Conservation (phyloP, 352 stramenopile genomes). For the Globisporangium iwayamae region DNA sequence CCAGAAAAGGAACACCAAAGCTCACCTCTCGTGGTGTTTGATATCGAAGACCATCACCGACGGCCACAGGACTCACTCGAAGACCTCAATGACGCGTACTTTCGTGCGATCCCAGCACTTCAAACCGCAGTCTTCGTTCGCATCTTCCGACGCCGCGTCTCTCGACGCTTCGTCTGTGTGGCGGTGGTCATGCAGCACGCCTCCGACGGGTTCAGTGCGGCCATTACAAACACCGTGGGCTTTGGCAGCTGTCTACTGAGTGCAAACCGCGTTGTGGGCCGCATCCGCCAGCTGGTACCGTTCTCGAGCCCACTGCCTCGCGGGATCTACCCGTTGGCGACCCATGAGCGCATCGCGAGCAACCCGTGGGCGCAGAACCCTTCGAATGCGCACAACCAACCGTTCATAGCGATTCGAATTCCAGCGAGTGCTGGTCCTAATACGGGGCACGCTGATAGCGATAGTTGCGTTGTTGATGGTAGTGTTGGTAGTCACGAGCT, state of each 20-base stretch:
- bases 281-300: background rate
- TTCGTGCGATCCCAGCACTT: background rate
- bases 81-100: background rate
- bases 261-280: background rate
- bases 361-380: background rate
- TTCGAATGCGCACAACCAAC: background rate
- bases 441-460: background rate
- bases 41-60: background rate
- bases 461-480: background rate
- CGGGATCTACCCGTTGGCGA: background rate
- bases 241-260: background rate
- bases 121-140: background rate
- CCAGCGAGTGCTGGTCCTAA: background rate
- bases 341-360: background rate
- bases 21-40: background rate
- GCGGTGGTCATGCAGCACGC: background rate
- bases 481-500: background rate
- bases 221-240: background rate
- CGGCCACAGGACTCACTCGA: background rate
- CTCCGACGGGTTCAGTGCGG: background rate
- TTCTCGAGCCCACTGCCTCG: background rate
- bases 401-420: background rate
- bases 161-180: background rate
- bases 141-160: background rate
- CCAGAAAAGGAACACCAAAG: background rate